Evolutionary conservation across 805 yeast genomes (phyloP).

Genomic region (Spathaspora gorwiae): DNA sequence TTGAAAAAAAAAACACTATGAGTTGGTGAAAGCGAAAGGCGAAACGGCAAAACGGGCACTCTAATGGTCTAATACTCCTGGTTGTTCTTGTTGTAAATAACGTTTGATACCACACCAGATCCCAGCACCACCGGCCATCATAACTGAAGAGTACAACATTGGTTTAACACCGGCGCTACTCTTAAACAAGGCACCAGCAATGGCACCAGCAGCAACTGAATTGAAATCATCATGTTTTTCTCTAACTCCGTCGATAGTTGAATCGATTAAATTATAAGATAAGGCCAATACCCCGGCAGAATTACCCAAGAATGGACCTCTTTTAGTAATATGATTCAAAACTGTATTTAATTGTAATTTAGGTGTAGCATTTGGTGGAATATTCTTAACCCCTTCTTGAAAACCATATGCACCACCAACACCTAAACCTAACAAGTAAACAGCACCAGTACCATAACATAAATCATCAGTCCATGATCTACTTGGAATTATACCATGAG

Average conservation of each 20-base stretch:
- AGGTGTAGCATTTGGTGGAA: slow-evolving; percentile 73
- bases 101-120: slow-evolving; percentile 85
- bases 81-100: slow-evolving; percentile 14
- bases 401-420: slow-evolving; percentile 87
- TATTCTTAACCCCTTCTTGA: slow-evolving; percentile 74
- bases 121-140: slow-evolving; percentile 88
- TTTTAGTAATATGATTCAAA: slow-evolving; percentile 84
- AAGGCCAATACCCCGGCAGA: slow-evolving; percentile 91
- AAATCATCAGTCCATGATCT: slow-evolving; percentile 97
- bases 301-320: slow-evolving; percentile 96
- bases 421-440: slow-evolving; percentile 81
- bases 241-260: slow-evolving; percentile 71
- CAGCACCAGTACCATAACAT: slow-evolving; percentile 96
- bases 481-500: slow-evolving; percentile 89
- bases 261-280: slow-evolving; percentile 79
- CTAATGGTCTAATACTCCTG: not conserved
- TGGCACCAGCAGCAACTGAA: slow-evolving; percentile 82
- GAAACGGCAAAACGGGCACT: no score
- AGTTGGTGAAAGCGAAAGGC: no score
- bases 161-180: slow-evolving; percentile 82
- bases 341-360: slow-evolving; percentile 84
- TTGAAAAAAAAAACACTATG: no score
- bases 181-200: slow-evolving; percentile 88
- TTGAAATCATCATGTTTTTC: slow-evolving; percentile 86
- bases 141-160: slow-evolving; percentile 78